Conservation (phyloP, 805 yeast species). For the Sugiyamaella chiloensis region DNA sequence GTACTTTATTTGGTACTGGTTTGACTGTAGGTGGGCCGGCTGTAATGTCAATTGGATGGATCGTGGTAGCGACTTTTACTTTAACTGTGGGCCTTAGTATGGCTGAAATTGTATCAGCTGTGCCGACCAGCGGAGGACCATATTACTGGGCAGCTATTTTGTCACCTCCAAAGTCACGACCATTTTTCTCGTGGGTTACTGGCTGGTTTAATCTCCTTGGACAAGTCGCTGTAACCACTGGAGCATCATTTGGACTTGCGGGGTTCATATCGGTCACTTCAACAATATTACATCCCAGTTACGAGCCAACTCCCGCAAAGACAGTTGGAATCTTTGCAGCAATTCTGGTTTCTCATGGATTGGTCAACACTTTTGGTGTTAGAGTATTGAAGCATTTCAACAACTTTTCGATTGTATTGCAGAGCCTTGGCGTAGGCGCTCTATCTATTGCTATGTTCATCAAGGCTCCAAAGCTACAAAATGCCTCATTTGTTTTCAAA, state of each 20-base stretch:
- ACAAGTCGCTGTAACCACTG: slow-evolving; percentile 24
- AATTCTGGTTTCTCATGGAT: slow-evolving; percentile 50
- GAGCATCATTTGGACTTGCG: slow-evolving; percentile 22
- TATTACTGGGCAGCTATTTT: slow-evolving; percentile 55
- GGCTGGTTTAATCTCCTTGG: slow-evolving; percentile 30
- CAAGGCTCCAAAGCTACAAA: slow-evolving; percentile 36
- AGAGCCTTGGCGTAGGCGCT: slow-evolving; percentile 50
- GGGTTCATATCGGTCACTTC: slow-evolving; percentile 19
- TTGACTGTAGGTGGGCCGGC: slow-evolving; percentile 61
- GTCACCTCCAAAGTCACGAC: slow-evolving; percentile 24
- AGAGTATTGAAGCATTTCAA: slow-evolving; percentile 57
- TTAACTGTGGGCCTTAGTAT: slow-evolving; percentile 57
- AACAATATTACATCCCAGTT: slow-evolving; percentile 17
- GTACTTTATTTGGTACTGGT: slow-evolving; percentile 58
- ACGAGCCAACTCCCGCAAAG: slow-evolving; percentile 20
- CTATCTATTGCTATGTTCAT: slow-evolving; percentile 33
- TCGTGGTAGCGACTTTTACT: slow-evolving; percentile 53
- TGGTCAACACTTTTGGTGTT: slow-evolving; percentile 57
- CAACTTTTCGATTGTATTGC: slow-evolving; percentile 53
- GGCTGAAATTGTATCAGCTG: slow-evolving; percentile 64
- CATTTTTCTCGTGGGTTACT: slow-evolving; percentile 26
- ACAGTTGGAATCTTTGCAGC: slow-evolving; percentile 51
- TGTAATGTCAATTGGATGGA: slow-evolving; percentile 72
- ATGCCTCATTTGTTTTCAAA: slow-evolving; percentile 21
- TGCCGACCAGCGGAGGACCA: slow-evolving; percentile 75